Conservation (phyloP, 1,284 basidiomycete genomes). For the Cryptococcus sp. region DNA sequence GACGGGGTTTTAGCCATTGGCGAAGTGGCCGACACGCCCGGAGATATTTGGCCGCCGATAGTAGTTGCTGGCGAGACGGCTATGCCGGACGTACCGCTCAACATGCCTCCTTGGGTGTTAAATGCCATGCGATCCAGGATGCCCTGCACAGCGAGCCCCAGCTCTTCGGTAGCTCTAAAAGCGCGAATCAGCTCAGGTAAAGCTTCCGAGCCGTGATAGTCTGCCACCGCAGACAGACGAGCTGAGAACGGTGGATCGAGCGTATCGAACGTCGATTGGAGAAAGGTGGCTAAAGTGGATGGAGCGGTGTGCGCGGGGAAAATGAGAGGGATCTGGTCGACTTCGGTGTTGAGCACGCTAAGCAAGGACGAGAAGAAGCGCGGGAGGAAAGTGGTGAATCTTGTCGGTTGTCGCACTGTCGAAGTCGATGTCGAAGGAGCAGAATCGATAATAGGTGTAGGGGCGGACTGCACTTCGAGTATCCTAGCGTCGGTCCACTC, state of each 20-base stretch:
- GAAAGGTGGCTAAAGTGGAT: conserved; percentile 71
- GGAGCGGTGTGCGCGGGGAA: conserved; percentile 66
- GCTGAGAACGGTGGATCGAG: conserved; percentile 78
- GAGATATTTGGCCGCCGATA: conserved; percentile 12
- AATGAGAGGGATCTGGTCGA: conserved; percentile 72
- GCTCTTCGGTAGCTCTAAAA: conserved; percentile 75
- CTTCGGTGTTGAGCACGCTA: conserved; percentile 66
- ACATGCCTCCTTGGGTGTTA: conserved; percentile 37
- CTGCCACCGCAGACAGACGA: conserved; percentile 67
- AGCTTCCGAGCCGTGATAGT: conserved; percentile 64
- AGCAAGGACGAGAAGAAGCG: conserved; percentile 65
- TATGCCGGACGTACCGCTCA: conserved; percentile 22
- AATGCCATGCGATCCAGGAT: conserved; percentile 66
- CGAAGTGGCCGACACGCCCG: conserved; percentile 7
- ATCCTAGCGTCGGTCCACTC: conserved; percentile 67
- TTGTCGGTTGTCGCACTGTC: conserved; percentile 14
- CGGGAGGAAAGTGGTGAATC: conserved; percentile 68
- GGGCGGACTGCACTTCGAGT: conserved; percentile 54
- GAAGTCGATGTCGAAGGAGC: conserved; percentile 20
- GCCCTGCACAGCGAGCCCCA: conserved; percentile 69
- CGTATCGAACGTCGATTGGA: conserved; percentile 72
- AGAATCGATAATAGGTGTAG: conserved; percentile 27
- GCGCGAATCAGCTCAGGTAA: conserved; percentile 70
- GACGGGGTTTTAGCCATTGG: conserved; percentile 8
- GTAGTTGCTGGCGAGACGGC: neutral